Base-by-base conservation (phyloP, 2,329 filamentous ascomycete genomes). In the Neopestalotiopsis rosae region DNA sequence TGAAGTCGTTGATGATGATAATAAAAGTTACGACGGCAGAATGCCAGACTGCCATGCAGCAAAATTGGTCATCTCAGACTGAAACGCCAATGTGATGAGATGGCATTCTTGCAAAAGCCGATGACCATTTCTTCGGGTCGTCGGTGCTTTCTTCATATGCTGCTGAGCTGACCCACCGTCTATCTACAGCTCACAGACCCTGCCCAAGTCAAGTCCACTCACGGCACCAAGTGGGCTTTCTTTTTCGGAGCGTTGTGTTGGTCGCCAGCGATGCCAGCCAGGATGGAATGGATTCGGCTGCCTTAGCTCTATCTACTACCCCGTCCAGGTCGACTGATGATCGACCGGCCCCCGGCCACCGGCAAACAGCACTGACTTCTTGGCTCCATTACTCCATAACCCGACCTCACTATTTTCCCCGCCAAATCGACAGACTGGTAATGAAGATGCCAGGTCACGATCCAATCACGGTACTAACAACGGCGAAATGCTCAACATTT, bases 281-380 rank as follows among this genome's bases (percentile, higher is more conserved):
- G 24, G 42, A 40, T 45, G 42, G 17, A 24, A 57, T 58, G 52
- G 20, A 34, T 45, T 40, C 63, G 34, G 63, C 32, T 65, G 24
- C 24, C 24, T 28, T 28, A 28, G 24, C 45, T 20, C 24, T n/a
- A 13, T 20, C 40, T 62, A 28, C 38, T 65, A 17, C 24, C 28
- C 42, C 52, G 49, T 20, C 24, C 5, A 24, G 9, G 63, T 7
- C 17, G 20, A 38, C 13, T 20, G 20, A 40, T 65, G 63, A 65
- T 65, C 63, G 63, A 57, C 63, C 45, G 63, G 61, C 61, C 38
- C 42, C 38, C 24, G 57, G 57, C 57, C n/a, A 30, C 57, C n/a
- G 28, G 61, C 38, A 64, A 28, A 24, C 61, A 64, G 20, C 42
- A 20, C 24, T 20, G 20, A 64, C 38, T 28, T 38, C 34, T 38